phyloP scores from a whole-genome alignment of 1,284 basidiomycete genomes.

The Leccinum fuscescens region DNA sequence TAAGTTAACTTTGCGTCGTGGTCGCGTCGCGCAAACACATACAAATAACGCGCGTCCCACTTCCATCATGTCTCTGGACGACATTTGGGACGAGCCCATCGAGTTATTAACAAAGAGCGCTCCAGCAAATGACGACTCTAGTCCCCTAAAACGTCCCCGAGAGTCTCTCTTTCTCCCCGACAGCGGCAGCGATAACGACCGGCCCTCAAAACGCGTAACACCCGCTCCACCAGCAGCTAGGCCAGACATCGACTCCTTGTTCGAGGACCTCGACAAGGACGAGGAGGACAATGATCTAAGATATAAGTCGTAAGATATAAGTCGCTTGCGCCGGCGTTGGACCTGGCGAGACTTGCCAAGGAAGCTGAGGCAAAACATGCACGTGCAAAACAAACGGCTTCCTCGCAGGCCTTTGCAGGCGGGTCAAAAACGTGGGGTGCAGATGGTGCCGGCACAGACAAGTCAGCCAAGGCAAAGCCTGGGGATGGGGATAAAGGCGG shows the following conservation, averaged over 20 bases:
- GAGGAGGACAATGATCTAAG: slow-evolving; percentile 37
- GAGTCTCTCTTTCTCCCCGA: slow-evolving; percentile 55
- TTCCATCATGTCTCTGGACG: slow-evolving; percentile 35
- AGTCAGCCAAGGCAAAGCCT: slow-evolving; percentile 31
- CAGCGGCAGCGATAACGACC: slow-evolving; percentile 39
- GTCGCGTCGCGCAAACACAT: slow-evolving; percentile 22
- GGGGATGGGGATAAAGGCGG: slow-evolving; percentile 42
- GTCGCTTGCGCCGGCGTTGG: slow-evolving; percentile 47
- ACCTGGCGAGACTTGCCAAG: slow-evolving; percentile 48
- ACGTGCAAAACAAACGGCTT: slow-evolving; percentile 4
- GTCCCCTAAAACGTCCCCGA: slow-evolving; percentile 33
- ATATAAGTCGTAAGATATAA: slow-evolving; percentile 23
- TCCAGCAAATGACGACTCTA: slow-evolving; percentile 8
- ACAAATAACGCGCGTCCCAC: slow-evolving; percentile 28
- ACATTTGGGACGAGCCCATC: slow-evolving; percentile 47
- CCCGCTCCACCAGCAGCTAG: slow-evolving; percentile 21
- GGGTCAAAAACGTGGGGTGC: not conserved
- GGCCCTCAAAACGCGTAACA: slow-evolving; percentile 18
- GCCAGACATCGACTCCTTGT: slow-evolving; percentile 60
- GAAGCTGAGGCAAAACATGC: slow-evolving; percentile 51
- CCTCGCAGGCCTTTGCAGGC: too few relatives aligned
- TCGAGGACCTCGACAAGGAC: slow-evolving; percentile 53
- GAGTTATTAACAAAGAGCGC: slow-evolving; percentile 15
- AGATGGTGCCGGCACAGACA: slow-evolving; percentile 20
- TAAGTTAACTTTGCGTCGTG: not conserved